Base-by-base conservation (phyloP, 768 basidiomycete species). In the Galerina marginata region DNA sequence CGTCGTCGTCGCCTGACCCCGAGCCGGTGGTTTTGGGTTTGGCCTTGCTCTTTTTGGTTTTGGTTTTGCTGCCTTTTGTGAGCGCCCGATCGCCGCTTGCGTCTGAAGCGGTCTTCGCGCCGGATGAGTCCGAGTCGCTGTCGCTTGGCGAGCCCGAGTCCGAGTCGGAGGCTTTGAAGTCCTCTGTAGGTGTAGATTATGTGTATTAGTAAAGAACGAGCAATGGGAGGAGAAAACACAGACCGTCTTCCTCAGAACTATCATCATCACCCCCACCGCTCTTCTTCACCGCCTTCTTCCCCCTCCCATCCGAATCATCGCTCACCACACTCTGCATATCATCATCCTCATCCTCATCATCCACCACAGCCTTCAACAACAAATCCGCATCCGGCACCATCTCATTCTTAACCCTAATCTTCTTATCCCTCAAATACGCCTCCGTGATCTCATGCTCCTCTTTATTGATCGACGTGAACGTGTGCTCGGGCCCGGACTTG, bases 391-490 rank as follows among this genome's bases (percentile, higher is more conserved):
- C 96, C 12, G 92, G 90, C 54, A 91, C 86, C 86, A 95, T 94
- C 84, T 96, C 95, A 74, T 94, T 96, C 86, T 97, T 97, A 64
- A 96, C 85, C 67, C 88, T 86, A 65, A 99, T 86, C 75, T 95
- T 96, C 82, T 97, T 96, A 29, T 91, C 88, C 67, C 88, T 87
- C 66, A 99, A 76, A 74, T 93, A 99, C 20, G 85, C 81, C 69
- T 95, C 92, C 36, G 93, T 91, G 12, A 86, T 82, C 59, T 92
- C 91, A 65, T 95, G 90, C 70, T 99, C 97, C 71, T 98, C 96
- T 76, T 96, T 98, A 76, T 92, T 92, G 75, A 99, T 90, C 2
- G 93, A 92, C 1, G 92, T 92, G 75, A 99, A 99, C 16, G 86
- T 90, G 73, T 92, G 86, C 67, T 96, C 94, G 1, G 92, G 86